Base-by-base conservation (phyloP, 192 early-diverging fungal genomes). In the Backusella parvicylindrica region DNA sequence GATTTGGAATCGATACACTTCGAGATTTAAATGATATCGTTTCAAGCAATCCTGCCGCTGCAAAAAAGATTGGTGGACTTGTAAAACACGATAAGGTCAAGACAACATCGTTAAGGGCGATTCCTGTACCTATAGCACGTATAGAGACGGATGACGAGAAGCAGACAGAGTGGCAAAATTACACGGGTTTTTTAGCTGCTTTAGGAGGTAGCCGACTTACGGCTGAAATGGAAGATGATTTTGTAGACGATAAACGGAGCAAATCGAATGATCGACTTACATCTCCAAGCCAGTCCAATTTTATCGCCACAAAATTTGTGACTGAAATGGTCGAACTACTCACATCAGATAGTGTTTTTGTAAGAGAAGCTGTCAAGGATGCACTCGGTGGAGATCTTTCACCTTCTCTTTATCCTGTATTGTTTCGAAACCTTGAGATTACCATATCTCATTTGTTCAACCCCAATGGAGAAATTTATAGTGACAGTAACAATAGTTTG, bases 151-250 rank as follows among this genome's bases (percentile, higher is more conserved):
- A 73, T 18, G 72, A 73, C 31, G 72, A 73, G 8, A 73, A 93
- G 88, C 83, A 85, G 15, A 81, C 87, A 11, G 91, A 95, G 60
- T 94, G 94, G 91, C 81, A 87, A 67, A 91, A 93, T 74, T 93
- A 92, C 75, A 90, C 91, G 0, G 92, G 93, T 0, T 96, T 94
- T 75, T 82, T 94, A 26, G 89, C 91, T 50, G 90, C 93, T 6
- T 75, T 94, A 7, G 93, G 91, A 23, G 92, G 91, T 2, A 84
- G 87, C 1, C 82, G 86, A 18, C 88, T 89, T 15, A 49, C 64
- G 8, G 69, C 60, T 41, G 56, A 67, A n/a, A 43, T 73, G 23
- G 35, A 30, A 26, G 67, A 70, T 18, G 68, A 49, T 35, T 65
- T 31, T 28, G 16, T 4, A 8, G 31, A 18, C 18, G 33, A 43